These are phyloP conservation scores for Botrytis elliptica DNA, from an alignment of 2,329 filamentous ascomycete genomes.

Conservation along the genomic window DNA sequence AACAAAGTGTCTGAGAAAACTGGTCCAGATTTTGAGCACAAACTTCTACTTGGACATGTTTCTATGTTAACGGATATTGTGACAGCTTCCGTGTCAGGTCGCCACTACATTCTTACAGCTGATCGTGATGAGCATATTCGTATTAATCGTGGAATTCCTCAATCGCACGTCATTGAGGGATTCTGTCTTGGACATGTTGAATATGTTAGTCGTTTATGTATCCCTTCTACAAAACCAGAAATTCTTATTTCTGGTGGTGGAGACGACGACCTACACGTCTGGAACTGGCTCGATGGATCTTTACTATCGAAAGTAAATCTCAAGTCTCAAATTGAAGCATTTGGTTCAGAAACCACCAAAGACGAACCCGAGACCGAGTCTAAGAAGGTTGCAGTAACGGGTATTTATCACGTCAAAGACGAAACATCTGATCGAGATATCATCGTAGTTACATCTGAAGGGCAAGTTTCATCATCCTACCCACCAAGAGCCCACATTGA, in stretches of 20 bases:
- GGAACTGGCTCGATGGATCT: slow-evolving; percentile 65
- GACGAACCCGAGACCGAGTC: slow-evolving; percentile 20
- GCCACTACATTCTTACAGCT: slow-evolving; percentile 62
- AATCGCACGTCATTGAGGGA: slow-evolving; percentile 82
- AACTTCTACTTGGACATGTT: slow-evolving; percentile 85
- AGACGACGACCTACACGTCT: slow-evolving; percentile 74
- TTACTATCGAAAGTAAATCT: slow-evolving; percentile 57
- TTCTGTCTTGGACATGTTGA: slow-evolving; percentile 87
- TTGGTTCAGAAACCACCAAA: slow-evolving; percentile 1
- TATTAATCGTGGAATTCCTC: slow-evolving; percentile 75
- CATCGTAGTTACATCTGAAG: slow-evolving; percentile 56
- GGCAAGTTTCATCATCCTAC: slow-evolving; percentile 45
- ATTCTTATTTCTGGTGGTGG: slow-evolving; percentile 83
- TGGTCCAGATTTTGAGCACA: slow-evolving; percentile 64
- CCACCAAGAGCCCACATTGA: neutral
- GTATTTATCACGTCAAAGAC: slow-evolving; percentile 36
- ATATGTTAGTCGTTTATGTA: slow-evolving; percentile 76
- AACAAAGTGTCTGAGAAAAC: slow-evolving; percentile 34
- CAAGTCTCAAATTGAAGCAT: slow-evolving; percentile 44
- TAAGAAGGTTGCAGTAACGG: slow-evolving; percentile 41
- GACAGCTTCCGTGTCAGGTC: slow-evolving; percentile 52
- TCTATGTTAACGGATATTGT: slow-evolving; percentile 84
- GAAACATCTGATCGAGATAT: slow-evolving; percentile 41
- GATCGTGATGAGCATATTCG: slow-evolving; percentile 84
- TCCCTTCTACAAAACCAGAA: slow-evolving; percentile 56